Conservation (phyloP, 371 early-diverging fungal genomes). For the Quaeritorhiza haematococci region DNA sequence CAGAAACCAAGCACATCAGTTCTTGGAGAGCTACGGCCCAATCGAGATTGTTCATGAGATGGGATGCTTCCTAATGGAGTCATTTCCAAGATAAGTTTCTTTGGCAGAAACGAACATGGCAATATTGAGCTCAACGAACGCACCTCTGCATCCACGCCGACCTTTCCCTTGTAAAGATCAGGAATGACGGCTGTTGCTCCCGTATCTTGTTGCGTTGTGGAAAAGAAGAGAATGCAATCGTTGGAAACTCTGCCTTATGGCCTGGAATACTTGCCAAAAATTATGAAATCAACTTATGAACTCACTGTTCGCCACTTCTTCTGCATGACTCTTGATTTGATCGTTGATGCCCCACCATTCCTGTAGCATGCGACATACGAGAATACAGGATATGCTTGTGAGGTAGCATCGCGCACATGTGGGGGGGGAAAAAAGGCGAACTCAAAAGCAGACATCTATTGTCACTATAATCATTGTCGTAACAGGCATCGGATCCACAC, state of each 20-base stretch:
- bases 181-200: constrained; percentile 43
- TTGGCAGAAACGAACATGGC: not conserved
- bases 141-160: constrained; percentile 46
- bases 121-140: not conserved
- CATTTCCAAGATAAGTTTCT: too few relatives aligned
- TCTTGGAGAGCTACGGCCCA: constrained; percentile 43
- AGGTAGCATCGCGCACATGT: not conserved
- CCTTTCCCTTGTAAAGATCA: constrained; percentile 53
- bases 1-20: constrained; percentile 27
- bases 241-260: not conserved
- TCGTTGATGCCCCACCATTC: constrained; percentile 45
- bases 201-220: constrained; percentile 31
- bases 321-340: constrained; percentile 45
- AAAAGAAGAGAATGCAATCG: too few relatives aligned
- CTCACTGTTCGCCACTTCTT: constrained; percentile 39
- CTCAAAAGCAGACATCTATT: too few relatives aligned
- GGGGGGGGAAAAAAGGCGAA: too few relatives aligned
- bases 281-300: not conserved
- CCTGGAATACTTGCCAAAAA: not conserved
- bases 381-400: not conserved
- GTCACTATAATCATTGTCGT: too few relatives aligned
- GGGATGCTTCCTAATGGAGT: constrained; percentile 43
- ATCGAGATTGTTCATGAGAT: constrained; percentile 48
- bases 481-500: too few relatives aligned
- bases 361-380: not conserved